These are phyloP conservation scores for Salvia miltiorrhiza DNA, from an alignment of 257 asterid genomes.

Conservation along the genomic window DNA sequence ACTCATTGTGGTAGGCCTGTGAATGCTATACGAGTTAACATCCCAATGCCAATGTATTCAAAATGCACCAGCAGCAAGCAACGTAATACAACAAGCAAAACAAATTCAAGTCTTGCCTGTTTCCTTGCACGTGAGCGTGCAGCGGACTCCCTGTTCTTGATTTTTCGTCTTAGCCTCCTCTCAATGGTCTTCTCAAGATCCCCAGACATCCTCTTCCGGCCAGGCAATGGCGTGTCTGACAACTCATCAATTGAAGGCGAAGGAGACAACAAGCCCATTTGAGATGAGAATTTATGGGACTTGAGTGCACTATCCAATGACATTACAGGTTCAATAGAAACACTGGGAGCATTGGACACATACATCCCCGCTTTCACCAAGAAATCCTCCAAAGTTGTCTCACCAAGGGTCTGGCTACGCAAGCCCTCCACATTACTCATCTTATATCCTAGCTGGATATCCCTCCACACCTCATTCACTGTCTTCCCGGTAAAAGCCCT, in stretches of 20 bases:
- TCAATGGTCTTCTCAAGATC: slow-evolving; percentile 63
- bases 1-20: slow-evolving; percentile 89
- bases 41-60: neutral
- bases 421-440: slow-evolving; percentile 32
- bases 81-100: neutral
- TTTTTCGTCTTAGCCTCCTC: slow-evolving; percentile 78
- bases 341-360: slow-evolving; percentile 48
- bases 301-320: slow-evolving; percentile 48
- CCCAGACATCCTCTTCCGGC: slow-evolving; percentile 51
- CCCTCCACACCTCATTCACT: slow-evolving; percentile 68
- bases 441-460: slow-evolving; percentile 50
- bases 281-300: slow-evolving; percentile 40
- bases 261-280: slow-evolving; percentile 55
- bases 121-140: slow-evolving; percentile 93
- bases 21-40: slow-evolving; percentile 12
- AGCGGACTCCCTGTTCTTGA: slow-evolving; percentile 89
- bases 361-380: slow-evolving; percentile 73
- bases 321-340: slow-evolving; percentile 55
- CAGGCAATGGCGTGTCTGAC: slow-evolving; percentile 58
- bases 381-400: slow-evolving; percentile 77
- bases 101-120: slow-evolving; percentile 51
- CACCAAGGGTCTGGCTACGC: slow-evolving; percentile 48
- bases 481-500: slow-evolving; percentile 59
- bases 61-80: neutral
- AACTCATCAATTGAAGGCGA: slow-evolving; percentile 55